Base-by-base conservation (phyloP, 2,329 filamentous ascomycete species). In the Colletotrichum acutatum region DNA sequence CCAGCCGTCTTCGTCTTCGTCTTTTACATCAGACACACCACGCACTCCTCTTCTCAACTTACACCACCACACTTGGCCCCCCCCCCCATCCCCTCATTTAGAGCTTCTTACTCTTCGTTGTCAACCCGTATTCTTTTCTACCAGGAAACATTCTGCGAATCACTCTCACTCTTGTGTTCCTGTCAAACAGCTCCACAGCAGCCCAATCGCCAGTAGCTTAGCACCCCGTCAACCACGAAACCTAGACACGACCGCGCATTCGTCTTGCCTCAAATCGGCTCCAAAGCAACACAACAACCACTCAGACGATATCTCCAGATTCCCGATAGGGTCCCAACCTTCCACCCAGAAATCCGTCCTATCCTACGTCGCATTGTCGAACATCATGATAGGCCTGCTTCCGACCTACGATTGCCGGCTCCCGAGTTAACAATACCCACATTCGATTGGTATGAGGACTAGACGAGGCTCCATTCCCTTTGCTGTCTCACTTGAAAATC, bases 401-500 rank as follows among this genome's bases (percentile, higher is more conserved):
- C 65, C 59, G 64, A 66, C 58, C 54, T 53, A 71, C 64, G 66
- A 71, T 63, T 71, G 68, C 68, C 73, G 73, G 62, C 73, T 71
- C 60, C 70, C 73, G 66, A 74, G 70, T 72, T 74, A 74, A 64
- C 61, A 64, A 70, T 70, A 74, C 70, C 71, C 64, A 72, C 58
- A 74, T 64, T 34, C 37, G 37, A 65, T 68, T 74, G 71, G 71
- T 74, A 74, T 74, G 74, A 74, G 72, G 68, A 58, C 59, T 64
- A 72, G 66, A 68, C 71, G 61, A 74, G 67, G 52, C 60, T 72
- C 64, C 71, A 65, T 75, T 71, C 74, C 63, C 61, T 71, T 66
- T 65, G 69, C 66, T 75, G 72, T 72, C 77, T 74, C 75, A 71
- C 75, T 69, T 76, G 74, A 71, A 74, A 75, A 74, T 76, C 77